These are phyloP conservation scores for Berkeleyomyces rouxiae DNA, from an alignment of 2,329 filamentous ascomycete species.

Conservation along the genomic window DNA sequence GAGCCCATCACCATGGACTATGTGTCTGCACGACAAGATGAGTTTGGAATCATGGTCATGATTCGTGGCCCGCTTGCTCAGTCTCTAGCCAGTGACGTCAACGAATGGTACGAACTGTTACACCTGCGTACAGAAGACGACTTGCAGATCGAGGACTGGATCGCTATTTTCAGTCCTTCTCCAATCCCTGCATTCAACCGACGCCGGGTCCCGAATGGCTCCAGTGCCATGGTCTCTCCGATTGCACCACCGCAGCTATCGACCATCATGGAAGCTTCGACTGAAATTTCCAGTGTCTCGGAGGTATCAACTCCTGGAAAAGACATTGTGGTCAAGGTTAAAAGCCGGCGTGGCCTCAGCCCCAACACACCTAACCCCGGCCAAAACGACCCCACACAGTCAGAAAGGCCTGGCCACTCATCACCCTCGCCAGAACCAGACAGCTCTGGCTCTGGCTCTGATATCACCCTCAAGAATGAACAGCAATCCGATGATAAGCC, in stretches of 20 bases:
- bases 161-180: slow-evolving; percentile 51
- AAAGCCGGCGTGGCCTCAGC: slow-evolving; percentile 10
- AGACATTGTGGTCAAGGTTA: slow-evolving; percentile 7
- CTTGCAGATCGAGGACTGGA: slow-evolving; percentile 69
- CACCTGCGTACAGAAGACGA: slow-evolving; percentile 62
- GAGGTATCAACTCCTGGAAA: slow-evolving; percentile 5
- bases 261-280: slow-evolving; percentile 11
- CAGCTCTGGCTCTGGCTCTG: slow-evolving; percentile 15
- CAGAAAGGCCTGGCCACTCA: not conserved
- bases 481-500: slow-evolving; percentile 6
- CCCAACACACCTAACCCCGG: not conserved
- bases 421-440: slow-evolving; percentile 15
- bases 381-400: not conserved
- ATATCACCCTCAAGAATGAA: slow-evolving; percentile 4
- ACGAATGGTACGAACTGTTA: slow-evolving; percentile 72
- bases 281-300: slow-evolving; percentile 3
- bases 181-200: slow-evolving; percentile 31
- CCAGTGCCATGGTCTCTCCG: not conserved
- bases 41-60: slow-evolving; percentile 70
- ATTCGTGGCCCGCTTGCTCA: slow-evolving; percentile 40
- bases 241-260: slow-evolving; percentile 7
- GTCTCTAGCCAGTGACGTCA: slow-evolving; percentile 31
- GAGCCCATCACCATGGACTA: slow-evolving; percentile 61
- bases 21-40: slow-evolving; percentile 65
- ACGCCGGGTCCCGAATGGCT: slow-evolving; percentile 19